Evolutionary conservation across 305 asterid species (phyloP).

Genomic region (Petunia hybrid): DNA sequence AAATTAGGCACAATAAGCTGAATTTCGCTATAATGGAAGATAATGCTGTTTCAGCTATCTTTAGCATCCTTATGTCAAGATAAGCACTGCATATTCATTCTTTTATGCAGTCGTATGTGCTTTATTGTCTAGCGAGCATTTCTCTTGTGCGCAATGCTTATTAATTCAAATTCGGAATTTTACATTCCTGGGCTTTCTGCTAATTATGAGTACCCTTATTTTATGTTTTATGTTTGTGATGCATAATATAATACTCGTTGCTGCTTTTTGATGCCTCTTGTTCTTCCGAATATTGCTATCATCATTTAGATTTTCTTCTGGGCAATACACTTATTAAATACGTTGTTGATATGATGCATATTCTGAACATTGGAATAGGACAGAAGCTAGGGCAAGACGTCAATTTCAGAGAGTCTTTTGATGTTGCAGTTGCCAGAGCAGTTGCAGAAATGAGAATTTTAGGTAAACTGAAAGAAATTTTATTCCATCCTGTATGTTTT

Average conservation of each 20-base stretch:
- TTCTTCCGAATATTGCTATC: constrained; percentile 30
- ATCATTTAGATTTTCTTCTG: too few relatives aligned
- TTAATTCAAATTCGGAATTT: not conserved
- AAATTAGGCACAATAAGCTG: not conserved
- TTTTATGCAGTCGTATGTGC: not conserved
- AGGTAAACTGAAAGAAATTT: constrained; percentile 50
- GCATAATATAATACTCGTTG: not conserved
- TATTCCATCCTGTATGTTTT: not conserved
- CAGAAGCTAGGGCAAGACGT: constrained; percentile 78
- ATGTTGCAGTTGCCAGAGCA: constrained; percentile 94
- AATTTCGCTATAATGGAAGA: constrained; percentile 10
- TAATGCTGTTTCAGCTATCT: constrained; percentile 29
- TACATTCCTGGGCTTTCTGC: constrained; percentile 5
- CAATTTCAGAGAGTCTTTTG: constrained; percentile 80
- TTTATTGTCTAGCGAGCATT: not conserved
- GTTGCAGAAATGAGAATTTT: constrained; percentile 97
- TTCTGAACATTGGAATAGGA: constrained; percentile 45
- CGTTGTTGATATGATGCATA: constrained; percentile 38
- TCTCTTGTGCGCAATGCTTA: not conserved
- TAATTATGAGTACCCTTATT: not conserved
- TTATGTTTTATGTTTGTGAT: constrained; percentile 24
- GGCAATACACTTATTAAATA: too few relatives aligned
- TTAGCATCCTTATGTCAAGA: not conserved
- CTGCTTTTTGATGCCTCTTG: not conserved
- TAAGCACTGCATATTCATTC: not conserved